Evolutionary conservation across 1,284 basidiomycete genomes (phyloP).

Genomic region (Boletus smithii): DNA sequence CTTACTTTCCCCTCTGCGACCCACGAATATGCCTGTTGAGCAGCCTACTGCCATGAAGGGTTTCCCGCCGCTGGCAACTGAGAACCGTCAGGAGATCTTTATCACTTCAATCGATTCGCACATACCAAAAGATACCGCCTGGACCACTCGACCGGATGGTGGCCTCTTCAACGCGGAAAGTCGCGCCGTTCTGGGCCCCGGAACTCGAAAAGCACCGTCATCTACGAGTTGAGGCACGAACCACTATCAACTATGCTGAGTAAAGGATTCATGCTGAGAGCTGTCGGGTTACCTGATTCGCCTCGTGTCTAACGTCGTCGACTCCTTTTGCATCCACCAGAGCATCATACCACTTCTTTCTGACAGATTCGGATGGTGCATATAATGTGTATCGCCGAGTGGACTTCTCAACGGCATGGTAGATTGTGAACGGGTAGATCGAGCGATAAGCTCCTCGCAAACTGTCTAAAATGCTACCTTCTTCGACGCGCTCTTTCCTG

Average conservation of each 20-base stretch:
- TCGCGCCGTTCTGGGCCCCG: conserved; percentile 34
- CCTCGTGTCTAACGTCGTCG: conserved; percentile 58
- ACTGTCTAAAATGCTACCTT: conserved; percentile 54
- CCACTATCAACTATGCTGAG: conserved; percentile 43
- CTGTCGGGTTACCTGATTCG: conserved; percentile 54
- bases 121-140: conserved; percentile 63
- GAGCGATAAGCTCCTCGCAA: conserved; percentile 48
- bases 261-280: not conserved
- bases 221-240: conserved; percentile 58
- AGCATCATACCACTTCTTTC: conserved; percentile 61
- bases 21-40: conserved; percentile 63
- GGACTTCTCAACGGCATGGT: conserved; percentile 57
- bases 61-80: conserved; percentile 43
- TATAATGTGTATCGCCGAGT: conserved; percentile 69
- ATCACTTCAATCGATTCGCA: conserved; percentile 3
- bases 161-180: conserved; percentile 32
- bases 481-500: conserved; percentile 58
- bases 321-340: conserved; percentile 61
- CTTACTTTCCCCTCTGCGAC: conserved; percentile 49
- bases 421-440: conserved; percentile 72
- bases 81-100: conserved; percentile 1
- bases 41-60: conserved; percentile 62
- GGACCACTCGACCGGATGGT: conserved; percentile 55
- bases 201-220: conserved; percentile 58
- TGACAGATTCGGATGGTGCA: conserved; percentile 50